These are phyloP conservation scores for Aureobasidium zeae DNA, from an alignment of 2,329 filamentous ascomycete genomes.

Conservation along the genomic window DNA sequence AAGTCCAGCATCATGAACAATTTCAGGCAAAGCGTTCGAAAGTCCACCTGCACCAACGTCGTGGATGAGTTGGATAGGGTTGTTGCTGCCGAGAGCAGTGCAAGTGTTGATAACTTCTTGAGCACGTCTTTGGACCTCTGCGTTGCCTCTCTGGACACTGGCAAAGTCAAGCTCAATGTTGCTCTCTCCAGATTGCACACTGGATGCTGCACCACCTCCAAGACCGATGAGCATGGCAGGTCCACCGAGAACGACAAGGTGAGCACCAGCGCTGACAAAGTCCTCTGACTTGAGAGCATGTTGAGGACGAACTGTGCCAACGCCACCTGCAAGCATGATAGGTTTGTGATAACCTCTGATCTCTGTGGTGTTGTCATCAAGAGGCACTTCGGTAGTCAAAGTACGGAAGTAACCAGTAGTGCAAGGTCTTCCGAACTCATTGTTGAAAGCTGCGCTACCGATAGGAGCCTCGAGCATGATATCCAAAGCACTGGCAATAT, in stretches of 20 bases:
- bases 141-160: constrained; percentile 93
- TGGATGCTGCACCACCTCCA: constrained; percentile 89
- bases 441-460: constrained; percentile 91
- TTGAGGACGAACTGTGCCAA: constrained; percentile 83
- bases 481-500: constrained; percentile 88
- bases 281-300: constrained; percentile 78
- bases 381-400: constrained; percentile 59
- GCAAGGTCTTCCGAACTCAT: constrained; percentile 88
- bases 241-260: constrained; percentile 85
- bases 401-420: constrained; percentile 88
- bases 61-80: constrained; percentile 93
- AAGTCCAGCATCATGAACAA: constrained; percentile 84
- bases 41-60: constrained; percentile 91
- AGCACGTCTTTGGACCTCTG: constrained; percentile 87
- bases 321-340: constrained; percentile 94
- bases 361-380: constrained; percentile 55
- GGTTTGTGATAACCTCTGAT: constrained; percentile 94
- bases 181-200: constrained; percentile 75
- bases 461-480: constrained; percentile 98
- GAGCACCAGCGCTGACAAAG: constrained; percentile 76
- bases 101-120: constrained; percentile 98
- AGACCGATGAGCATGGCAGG: constrained; percentile 97
- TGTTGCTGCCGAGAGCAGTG: constrained; percentile 70
- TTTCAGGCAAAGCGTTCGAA: constrained; percentile 74
- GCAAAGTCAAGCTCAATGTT: constrained; percentile 92